Conservation (phyloP, 2,329 filamentous ascomycete species). For the Lasiodiplodia citricola region DNA sequence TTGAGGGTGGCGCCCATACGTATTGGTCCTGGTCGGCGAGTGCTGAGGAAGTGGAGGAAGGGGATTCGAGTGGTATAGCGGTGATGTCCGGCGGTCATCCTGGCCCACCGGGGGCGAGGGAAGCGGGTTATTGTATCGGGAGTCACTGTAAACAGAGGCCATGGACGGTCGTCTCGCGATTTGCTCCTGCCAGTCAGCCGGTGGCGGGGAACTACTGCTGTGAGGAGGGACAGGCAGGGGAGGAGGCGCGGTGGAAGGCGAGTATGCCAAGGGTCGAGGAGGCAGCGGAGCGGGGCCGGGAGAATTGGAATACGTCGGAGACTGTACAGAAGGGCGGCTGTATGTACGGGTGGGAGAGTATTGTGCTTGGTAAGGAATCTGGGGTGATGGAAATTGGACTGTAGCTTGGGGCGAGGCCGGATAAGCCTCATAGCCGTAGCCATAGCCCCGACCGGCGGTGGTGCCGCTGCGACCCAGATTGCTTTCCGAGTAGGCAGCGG, state of each 20-base stretch:
- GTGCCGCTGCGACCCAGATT: constrained; percentile 33
- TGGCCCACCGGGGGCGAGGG: constrained; percentile 23
- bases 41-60: constrained; percentile 53
- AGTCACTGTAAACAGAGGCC: constrained; percentile 17
- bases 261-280: constrained; percentile 37
- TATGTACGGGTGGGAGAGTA: constrained; percentile 33
- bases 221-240: constrained; percentile 42
- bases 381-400: constrained; percentile 21
- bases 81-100: constrained; percentile 9
- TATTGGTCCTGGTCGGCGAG: constrained; percentile 58
- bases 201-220: constrained; percentile 38
- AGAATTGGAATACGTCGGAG: constrained; percentile 26
- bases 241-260: constrained; percentile 40
- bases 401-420: constrained; percentile 30
- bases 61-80: constrained; percentile 35
- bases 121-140: constrained; percentile 18
- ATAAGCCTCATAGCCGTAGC: constrained; percentile 32
- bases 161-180: constrained; percentile 21
- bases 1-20: constrained; percentile 61
- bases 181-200: constrained; percentile 40
- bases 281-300: constrained; percentile 22
- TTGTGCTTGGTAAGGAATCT: constrained; percentile 3
- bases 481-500: constrained; percentile 50
- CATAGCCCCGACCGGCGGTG: constrained; percentile 42
- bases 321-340: constrained; percentile 23